Evolutionary conservation across 164 flowering plant genomes (phyloP).

Genomic region (Vitis rotundifolia): DNA sequence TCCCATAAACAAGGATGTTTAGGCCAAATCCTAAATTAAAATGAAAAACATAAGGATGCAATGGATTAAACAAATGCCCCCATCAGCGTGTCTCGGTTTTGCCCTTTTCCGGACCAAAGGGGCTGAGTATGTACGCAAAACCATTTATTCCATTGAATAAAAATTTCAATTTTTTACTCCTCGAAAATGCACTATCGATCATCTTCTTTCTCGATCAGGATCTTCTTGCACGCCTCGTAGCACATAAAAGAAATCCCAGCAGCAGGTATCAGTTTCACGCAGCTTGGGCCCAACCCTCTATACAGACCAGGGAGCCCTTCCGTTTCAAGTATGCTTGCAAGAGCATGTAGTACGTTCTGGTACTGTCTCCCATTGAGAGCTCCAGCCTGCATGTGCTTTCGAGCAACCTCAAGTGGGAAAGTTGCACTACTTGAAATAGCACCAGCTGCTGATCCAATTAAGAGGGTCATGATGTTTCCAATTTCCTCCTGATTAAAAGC

Average conservation of each 20-base stretch:
- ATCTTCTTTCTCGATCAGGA: conserved; percentile 59
- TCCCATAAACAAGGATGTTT: too few relatives aligned
- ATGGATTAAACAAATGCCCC: too few relatives aligned
- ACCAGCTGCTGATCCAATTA: conserved; percentile 83
- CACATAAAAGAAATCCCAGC: conserved; percentile 94
- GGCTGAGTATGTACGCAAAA: too few relatives aligned
- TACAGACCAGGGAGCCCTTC: conserved; percentile 74
- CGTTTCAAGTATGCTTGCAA: conserved; percentile 46
- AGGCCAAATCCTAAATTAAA: too few relatives aligned
- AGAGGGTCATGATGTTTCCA: conserved; percentile 61
- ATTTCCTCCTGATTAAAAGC: conserved; percentile 47
- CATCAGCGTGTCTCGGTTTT: too few relatives aligned
- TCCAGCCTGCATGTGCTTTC: conserved; percentile 89
- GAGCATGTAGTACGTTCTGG: conserved; percentile 71
- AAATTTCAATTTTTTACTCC: not conserved
- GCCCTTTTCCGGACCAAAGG: too few relatives aligned
- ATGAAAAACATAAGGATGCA: too few relatives aligned
- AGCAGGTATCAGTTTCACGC: conserved; percentile 79
- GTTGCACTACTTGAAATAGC: conserved; percentile 78
- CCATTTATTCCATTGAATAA: not conserved
- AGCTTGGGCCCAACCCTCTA: conserved; percentile 80
- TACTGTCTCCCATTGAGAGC: conserved; percentile 68
- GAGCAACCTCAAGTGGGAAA: conserved; percentile 82
- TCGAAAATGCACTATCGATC: conserved; percentile 12
- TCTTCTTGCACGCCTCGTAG: conserved; percentile 82